These are phyloP conservation scores for Roridomyces roridus DNA, from an alignment of 768 basidiomycete species.

Conservation along the genomic window DNA sequence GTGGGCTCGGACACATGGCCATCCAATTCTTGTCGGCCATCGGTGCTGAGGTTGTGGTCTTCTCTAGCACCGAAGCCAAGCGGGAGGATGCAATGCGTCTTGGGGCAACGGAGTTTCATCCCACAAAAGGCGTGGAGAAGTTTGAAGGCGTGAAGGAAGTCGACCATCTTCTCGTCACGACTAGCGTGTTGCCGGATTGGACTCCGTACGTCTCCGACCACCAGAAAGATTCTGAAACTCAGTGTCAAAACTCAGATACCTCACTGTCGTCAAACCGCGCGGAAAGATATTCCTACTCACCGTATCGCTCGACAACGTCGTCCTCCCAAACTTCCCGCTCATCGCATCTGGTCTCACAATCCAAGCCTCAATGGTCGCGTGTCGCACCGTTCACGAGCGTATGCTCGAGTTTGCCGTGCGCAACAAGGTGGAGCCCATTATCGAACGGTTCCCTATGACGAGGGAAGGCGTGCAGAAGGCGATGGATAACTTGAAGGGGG, in stretches of 20 bases:
- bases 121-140: constrained; percentile 28
- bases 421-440: constrained; percentile 32
- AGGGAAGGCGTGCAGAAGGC: constrained; percentile 27
- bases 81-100: constrained; percentile 35
- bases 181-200: constrained; percentile 2
- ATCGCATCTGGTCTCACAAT: constrained; percentile 1
- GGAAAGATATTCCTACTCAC: constrained; percentile 10
- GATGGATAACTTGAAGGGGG: background rate
- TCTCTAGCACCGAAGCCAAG: constrained; percentile 39
- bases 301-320: background rate
- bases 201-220: background rate
- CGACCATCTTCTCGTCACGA: constrained; percentile 35
- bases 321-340: constrained; percentile 8
- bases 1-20: constrained; percentile 43
- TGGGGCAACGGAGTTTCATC: constrained; percentile 41
- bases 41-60: constrained; percentile 45
- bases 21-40: constrained; percentile 44
- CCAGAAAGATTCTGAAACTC: no score
- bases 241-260: no score
- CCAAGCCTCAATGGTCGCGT: constrained; percentile 20
- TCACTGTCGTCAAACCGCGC: constrained; percentile 5
- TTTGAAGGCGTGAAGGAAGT: constrained; percentile 33
- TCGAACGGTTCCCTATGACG: constrained; percentile 38
- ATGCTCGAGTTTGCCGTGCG: constrained; percentile 40
- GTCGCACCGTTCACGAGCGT: constrained; percentile 11